phyloP scores from a whole-genome alignment of 192 early-diverging fungal genomes.

The Dissophora globulifera region DNA sequence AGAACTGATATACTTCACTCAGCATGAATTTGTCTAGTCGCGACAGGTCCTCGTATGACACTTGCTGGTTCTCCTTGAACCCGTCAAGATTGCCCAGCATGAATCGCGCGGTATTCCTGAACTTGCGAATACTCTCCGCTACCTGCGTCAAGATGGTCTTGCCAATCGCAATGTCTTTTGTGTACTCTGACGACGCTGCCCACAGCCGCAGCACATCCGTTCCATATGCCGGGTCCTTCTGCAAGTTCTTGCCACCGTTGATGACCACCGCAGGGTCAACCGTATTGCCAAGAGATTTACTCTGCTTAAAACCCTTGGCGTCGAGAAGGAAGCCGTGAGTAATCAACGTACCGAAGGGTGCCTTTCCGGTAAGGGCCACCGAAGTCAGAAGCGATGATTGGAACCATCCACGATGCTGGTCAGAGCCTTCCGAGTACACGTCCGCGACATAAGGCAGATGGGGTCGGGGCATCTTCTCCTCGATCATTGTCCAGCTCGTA shows the following conservation, averaged over 20 bases:
- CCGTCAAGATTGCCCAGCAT: slow-evolving; percentile 80
- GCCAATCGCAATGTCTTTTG: slow-evolving; percentile 77
- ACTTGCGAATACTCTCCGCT: slow-evolving; percentile 76
- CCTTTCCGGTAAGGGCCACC: slow-evolving; percentile 70
- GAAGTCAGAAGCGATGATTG: slow-evolving; percentile 83
- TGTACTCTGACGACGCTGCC: slow-evolving; percentile 81
- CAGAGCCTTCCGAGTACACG: slow-evolving; percentile 81
- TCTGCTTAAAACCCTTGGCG: slow-evolving; percentile 83
- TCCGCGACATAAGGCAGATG: slow-evolving; percentile 64
- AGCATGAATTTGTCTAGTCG: slow-evolving; percentile 71
- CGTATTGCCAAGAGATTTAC: slow-evolving; percentile 85
- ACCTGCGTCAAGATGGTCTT: slow-evolving; percentile 69
- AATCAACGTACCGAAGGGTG: slow-evolving; percentile 75
- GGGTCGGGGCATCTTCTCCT: slow-evolving; percentile 49
- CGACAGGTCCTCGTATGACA: slow-evolving; percentile 64
- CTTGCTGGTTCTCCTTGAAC: slow-evolving; percentile 54
- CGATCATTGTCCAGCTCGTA: slow-evolving; percentile 77
- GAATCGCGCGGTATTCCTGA: slow-evolving; percentile 79
- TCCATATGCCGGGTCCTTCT: slow-evolving; percentile 78
- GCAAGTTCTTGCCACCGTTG: slow-evolving; percentile 75
- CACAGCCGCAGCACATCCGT: slow-evolving; percentile 79
- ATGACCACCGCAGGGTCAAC: slow-evolving; percentile 73
- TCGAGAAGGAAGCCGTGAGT: slow-evolving; percentile 89
- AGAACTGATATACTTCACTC: slow-evolving; percentile 73
- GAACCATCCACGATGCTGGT: slow-evolving; percentile 90